These are phyloP conservation scores for Ocimum tenuiflorum DNA, from an alignment of 257 asterid species.

Conservation along the genomic window DNA sequence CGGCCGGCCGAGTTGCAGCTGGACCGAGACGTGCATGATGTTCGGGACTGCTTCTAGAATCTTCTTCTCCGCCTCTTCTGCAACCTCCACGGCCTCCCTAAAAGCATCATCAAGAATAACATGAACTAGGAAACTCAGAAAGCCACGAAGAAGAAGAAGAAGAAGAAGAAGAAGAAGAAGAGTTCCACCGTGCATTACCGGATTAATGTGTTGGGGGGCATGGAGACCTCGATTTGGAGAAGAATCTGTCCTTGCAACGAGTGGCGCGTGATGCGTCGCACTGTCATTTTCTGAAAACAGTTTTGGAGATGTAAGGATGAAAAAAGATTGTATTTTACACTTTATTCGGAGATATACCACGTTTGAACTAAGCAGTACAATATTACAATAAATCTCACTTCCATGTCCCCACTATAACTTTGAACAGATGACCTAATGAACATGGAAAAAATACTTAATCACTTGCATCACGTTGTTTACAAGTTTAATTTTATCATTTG, in stretches of 20 bases:
- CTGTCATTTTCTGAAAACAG: constrained; percentile 58
- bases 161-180: background rate
- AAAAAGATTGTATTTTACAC: no score
- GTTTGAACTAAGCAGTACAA: no score
- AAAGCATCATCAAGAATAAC: background rate
- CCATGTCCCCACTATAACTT: no score
- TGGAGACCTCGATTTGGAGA: constrained; percentile 80
- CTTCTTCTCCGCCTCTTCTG: constrained; percentile 61
- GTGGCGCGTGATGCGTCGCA: constrained; percentile 72
- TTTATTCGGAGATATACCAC: no score
- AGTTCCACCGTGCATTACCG: constrained; percentile 33
- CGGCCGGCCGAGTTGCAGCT: constrained; percentile 55
- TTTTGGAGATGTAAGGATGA: background rate
- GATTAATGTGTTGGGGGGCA: constrained; percentile 57
- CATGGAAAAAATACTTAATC: no score
- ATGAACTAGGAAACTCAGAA: background rate
- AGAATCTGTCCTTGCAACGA: constrained; percentile 66
- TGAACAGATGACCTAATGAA: no score
- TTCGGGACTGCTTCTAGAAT: constrained; percentile 44
- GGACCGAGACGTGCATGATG: constrained; percentile 49
- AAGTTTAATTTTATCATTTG: no score
- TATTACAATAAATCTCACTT: no score
- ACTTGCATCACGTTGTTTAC: no score
- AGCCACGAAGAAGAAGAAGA: no score
- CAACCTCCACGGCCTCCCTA: constrained; percentile 67